Evolutionary conservation across 768 basidiomycete species (phyloP), one percentile per base, ranked within the genome.

Genomic region (Boletus tomentosulus): DNA sequence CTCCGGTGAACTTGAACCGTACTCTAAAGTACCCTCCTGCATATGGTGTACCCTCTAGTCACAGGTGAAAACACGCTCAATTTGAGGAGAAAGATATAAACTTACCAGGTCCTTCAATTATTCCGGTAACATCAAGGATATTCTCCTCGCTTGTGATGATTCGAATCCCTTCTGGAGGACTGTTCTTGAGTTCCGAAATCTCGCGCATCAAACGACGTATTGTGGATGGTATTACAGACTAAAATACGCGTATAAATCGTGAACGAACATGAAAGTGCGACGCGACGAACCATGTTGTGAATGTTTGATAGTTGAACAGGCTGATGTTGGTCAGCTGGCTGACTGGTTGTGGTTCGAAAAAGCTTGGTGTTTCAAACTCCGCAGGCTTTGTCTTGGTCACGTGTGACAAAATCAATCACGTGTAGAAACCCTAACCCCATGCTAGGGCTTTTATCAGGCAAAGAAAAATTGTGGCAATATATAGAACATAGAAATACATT

Each of bases 151-250:
- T 87, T 3, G 87, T 83, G 51, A 86, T 81, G 28, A 97, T 79
- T 61, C 94, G 85, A 66, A 97, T 92, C n/a, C 93, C 94, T 64
- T 97, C 94, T 12, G 89, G 89, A 34, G 94, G 94, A 57, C 76
- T 85, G 57, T 78, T 86, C 71, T 85, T 84, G 55, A 98, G 81
- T 61, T 89, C 86, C 37, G 76, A 79, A 42, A 94, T 78, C 73
- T 97, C 94, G 50, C 89, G 85, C 80, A 95, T 88, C 65, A 97
- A 74, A 56, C 90, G 86, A 59, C 93, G 91, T 73, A 92, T 81
- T 39, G 83, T 83, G 53, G 81, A 68, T 54, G 85, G 80, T 24
- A 70, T 61, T 39, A 78, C 66, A 42, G 77, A 72, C 77, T 78
- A 50, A 19, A 34, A 6, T 22, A 47, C 28, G 39, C 24, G 16